A percentile compares a stretch with the other conserved stretches of the same genome.
These are phyloP conservation scores for Globisporangium nagaii DNA, from an alignment of 352 stramenopile genomes.

Conservation along the genomic window DNA sequence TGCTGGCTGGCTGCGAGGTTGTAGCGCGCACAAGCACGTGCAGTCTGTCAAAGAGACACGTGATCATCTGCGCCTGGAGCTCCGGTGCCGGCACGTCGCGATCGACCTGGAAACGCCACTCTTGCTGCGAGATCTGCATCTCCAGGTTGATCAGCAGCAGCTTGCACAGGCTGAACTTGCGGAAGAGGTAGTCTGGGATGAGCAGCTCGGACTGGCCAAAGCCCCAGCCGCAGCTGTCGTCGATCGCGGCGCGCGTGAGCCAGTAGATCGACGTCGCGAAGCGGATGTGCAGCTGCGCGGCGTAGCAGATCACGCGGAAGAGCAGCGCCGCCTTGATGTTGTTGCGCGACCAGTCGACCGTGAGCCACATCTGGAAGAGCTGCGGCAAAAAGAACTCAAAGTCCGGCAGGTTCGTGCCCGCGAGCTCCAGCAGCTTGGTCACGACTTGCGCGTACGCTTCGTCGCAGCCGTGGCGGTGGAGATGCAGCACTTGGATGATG, in stretches of 20 bases:
- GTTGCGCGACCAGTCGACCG: conserved; percentile 68
- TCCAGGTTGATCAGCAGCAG: conserved; percentile 78
- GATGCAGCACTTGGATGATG: conserved; percentile 76
- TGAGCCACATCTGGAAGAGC: conserved; percentile 82
- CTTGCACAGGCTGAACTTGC: conserved; percentile 80
- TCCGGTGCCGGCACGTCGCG: conserved; percentile 58
- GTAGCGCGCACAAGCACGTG: conserved; percentile 35
- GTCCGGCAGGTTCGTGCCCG: conserved; percentile 53
- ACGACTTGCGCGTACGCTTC: conserved; percentile 66
- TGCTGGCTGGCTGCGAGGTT: conserved; percentile 17
- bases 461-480: conserved; percentile 71
- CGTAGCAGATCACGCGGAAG: conserved; percentile 67
- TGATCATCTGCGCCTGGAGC: conserved; percentile 54
- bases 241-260: conserved; percentile 66
- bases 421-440: conserved; percentile 66
- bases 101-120: conserved; percentile 61
- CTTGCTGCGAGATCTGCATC: conserved; percentile 61
- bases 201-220: conserved; percentile 75
- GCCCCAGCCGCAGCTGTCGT: conserved; percentile 76
- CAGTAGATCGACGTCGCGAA: conserved; percentile 80
- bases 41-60: conserved; percentile 58
- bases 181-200: conserved; percentile 69
- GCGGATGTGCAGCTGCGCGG: conserved; percentile 67
- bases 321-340: conserved; percentile 72
- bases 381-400: conserved; percentile 85